These are phyloP conservation scores for Epichloe uncinata DNA, from an alignment of 2,329 filamentous ascomycete genomes.

Conservation along the genomic window DNA sequence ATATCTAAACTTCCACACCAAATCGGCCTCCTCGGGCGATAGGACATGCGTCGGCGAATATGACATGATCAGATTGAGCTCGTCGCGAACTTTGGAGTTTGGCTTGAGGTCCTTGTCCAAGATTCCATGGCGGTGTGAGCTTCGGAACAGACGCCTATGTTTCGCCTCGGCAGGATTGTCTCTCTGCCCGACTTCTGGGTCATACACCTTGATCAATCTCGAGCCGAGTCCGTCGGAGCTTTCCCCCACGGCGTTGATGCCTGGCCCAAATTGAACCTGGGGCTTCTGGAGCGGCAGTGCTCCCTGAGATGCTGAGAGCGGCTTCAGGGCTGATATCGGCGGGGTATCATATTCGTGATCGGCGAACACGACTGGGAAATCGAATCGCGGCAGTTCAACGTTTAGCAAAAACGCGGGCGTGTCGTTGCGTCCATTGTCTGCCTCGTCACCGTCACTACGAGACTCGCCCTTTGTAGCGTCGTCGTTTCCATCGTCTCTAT, in stretches of 20 bases:
- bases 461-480: conserved; percentile 17
- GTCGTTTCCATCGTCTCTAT: conserved; percentile 22
- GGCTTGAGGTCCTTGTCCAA: conserved; percentile 91
- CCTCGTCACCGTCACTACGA: conserved; percentile 16
- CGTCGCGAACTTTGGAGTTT: conserved; percentile 89
- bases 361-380: conserved; percentile 89
- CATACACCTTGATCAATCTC: conserved; percentile 73
- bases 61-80: conserved; percentile 79
- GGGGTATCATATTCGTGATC: conserved; percentile 86
- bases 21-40: conserved; percentile 82
- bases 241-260: conserved; percentile 59
- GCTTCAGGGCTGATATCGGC: conserved; percentile 62
- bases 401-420: conserved; percentile 64
- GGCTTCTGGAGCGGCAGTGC: conserved; percentile 68
- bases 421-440: conserved; percentile 31
- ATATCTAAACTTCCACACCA: conserved; percentile 96
- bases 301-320: conserved; percentile 42
- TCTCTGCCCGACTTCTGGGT: conserved; percentile 76
- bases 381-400: conserved; percentile 85
- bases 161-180: conserved; percentile 95
- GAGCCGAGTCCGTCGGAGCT: conserved; percentile 34
- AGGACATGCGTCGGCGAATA: conserved; percentile 87
- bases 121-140: conserved; percentile 79
- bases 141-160: conserved; percentile 81
- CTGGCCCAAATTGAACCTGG: conserved; percentile 80